These are phyloP conservation scores for Thelephora aurantiotincta DNA, from an alignment of 768 basidiomycete genomes.

Conservation along the genomic window DNA sequence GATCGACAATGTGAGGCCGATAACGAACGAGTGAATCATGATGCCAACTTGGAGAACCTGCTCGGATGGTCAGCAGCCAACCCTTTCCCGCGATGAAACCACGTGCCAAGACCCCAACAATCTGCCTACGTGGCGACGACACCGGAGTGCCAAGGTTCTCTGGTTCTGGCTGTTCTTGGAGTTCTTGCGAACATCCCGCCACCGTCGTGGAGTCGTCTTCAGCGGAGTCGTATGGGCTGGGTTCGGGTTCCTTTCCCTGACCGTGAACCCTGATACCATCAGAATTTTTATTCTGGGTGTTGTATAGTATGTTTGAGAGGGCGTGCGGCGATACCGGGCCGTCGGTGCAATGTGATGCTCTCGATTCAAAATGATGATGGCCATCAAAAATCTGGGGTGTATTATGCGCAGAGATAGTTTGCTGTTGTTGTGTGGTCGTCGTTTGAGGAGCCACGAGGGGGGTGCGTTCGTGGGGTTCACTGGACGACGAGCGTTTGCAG, in stretches of 20 bases:
- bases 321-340: conserved; percentile 4
- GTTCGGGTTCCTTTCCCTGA: background rate
- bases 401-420: background rate
- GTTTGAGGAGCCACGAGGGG: background rate
- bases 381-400: conserved; percentile 16
- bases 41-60: conserved; percentile 76
- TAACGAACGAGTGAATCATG: conserved; percentile 74
- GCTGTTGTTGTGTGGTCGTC: background rate
- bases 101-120: conserved; percentile 63
- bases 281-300: background rate
- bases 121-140: conserved; percentile 27
- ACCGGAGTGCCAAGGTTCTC: conserved; percentile 20
- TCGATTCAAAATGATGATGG: conserved; percentile 22
- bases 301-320: background rate
- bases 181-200: conserved; percentile 1
- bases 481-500: background rate
- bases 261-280: too few relatives aligned
- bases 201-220: too few relatives aligned
- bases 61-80: background rate
- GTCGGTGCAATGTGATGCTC: conserved; percentile 14
- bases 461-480: background rate
- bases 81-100: background rate
- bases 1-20: conserved; percentile 65
- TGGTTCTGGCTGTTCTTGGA: conserved; percentile 12
- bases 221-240: conserved; percentile 2